phyloP scores from a whole-genome alignment of 1,284 basidiomycete species.

The Singerocomus inundabilis region DNA sequence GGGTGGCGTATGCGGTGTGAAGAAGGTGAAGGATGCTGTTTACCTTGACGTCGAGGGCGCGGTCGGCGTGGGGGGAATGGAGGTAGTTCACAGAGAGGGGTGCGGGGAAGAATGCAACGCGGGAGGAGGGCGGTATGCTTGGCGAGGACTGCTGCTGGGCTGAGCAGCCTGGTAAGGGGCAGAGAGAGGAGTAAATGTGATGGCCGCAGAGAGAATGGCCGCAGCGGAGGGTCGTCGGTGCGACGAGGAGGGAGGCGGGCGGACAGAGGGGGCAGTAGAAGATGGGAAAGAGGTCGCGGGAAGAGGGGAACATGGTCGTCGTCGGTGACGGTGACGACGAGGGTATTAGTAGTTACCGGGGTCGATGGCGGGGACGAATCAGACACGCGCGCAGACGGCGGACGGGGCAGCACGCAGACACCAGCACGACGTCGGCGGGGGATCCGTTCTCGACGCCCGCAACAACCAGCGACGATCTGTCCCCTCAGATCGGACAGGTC shows the following conservation, averaged over 20 bases:
- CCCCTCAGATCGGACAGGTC: slow-evolving; percentile 27
- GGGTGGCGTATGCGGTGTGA: slow-evolving; percentile 26
- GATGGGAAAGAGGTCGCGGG: slow-evolving; percentile 29
- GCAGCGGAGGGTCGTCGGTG: slow-evolving; percentile 54
- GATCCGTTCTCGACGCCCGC: slow-evolving; percentile 27
- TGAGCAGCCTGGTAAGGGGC: slow-evolving; percentile 25
- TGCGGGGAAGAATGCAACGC: slow-evolving; percentile 34
- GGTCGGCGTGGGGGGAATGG: slow-evolving; percentile 3
- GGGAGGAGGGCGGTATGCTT: slow-evolving; percentile 37
- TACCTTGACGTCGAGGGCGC: slow-evolving; percentile 57
- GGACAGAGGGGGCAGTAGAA: slow-evolving; percentile 45
- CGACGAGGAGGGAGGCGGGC: slow-evolving; percentile 32
- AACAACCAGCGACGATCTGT: slow-evolving; percentile 25
- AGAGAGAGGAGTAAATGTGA: slow-evolving; percentile 20
- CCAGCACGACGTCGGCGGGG: slow-evolving; percentile 31
- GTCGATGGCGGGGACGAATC: slow-evolving; percentile 22
- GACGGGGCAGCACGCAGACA: slow-evolving; percentile 10
- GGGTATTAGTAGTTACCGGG: slow-evolving; percentile 18
- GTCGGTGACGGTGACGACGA: too few relatives aligned
- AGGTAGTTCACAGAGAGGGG: slow-evolving; percentile 20
- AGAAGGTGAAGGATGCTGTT: slow-evolving; percentile 58
- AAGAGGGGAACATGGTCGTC: slow-evolving; percentile 20
- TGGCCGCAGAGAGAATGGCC: slow-evolving; percentile 53
- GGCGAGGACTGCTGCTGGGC: slow-evolving; percentile 20
- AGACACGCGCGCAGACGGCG: slow-evolving; percentile 18